These are phyloP conservation scores for Boletus subcaerulescens DNA, from an alignment of 768 basidiomycete species.

Conservation along the genomic window DNA sequence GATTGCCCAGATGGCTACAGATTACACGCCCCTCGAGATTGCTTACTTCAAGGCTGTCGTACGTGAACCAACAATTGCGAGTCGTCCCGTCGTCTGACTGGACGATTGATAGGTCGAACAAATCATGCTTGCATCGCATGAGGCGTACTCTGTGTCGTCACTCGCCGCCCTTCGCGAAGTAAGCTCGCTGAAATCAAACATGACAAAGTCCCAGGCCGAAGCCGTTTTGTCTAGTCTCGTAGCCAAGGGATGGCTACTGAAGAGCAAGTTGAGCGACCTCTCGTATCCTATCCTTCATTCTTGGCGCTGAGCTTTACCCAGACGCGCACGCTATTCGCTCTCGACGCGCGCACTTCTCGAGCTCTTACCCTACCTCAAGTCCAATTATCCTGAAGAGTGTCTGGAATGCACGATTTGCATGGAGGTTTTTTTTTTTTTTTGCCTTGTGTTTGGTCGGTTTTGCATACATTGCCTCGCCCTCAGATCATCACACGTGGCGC, in stretches of 20 bases:
- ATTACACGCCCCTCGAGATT: slow-evolving; percentile 77
- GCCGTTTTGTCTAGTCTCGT: slow-evolving; percentile 74
- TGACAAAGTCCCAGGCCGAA: slow-evolving; percentile 77
- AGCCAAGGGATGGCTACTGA: slow-evolving; percentile 74
- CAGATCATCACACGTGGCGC: slow-evolving; percentile 71
- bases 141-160: slow-evolving; percentile 75
- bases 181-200: slow-evolving; percentile 51
- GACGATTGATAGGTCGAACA: slow-evolving; percentile 64
- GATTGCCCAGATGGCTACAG: slow-evolving; percentile 80
- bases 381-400: slow-evolving; percentile 67
- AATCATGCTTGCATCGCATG: slow-evolving; percentile 77
- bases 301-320: slow-evolving; percentile 20
- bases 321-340: slow-evolving; percentile 71
- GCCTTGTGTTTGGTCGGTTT: not conserved
- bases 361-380: slow-evolving; percentile 68
- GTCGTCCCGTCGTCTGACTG: not conserved
- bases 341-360: slow-evolving; percentile 74
- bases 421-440: slow-evolving; percentile 43
- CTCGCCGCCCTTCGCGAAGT: slow-evolving; percentile 74
- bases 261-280: slow-evolving; percentile 59
- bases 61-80: slow-evolving; percentile 23
- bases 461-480: not conserved
- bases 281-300: not conserved
- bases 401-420: slow-evolving; percentile 72
- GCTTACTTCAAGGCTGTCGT: slow-evolving; percentile 83